These are phyloP conservation scores for Ceratobasidium sp. DNA, from an alignment of 1,284 basidiomycete genomes.

Conservation along the genomic window DNA sequence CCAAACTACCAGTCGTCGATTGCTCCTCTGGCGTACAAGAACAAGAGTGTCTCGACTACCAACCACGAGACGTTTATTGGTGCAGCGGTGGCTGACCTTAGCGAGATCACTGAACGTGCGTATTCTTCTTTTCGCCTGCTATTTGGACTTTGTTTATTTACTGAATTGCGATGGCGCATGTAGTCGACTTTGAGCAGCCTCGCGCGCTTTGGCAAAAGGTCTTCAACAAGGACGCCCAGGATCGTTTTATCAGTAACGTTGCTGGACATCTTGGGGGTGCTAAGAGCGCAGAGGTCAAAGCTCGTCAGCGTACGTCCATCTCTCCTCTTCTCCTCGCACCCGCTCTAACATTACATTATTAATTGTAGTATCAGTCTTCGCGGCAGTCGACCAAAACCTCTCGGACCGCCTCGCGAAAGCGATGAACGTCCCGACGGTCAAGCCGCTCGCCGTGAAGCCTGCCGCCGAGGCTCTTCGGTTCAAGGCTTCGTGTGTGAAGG, in stretches of 20 bases:
- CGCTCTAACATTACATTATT: background rate
- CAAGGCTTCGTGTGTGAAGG: conserved; percentile 43
- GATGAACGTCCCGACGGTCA: conserved; percentile 67
- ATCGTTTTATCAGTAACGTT: conserved; percentile 81
- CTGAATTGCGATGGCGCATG: background rate
- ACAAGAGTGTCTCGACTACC: conserved; percentile 56
- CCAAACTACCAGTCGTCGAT: conserved; percentile 89
- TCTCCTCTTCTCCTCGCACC: background rate
- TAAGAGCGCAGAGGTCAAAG: conserved; percentile 72
- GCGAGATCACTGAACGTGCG: conserved; percentile 81
- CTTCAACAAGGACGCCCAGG: conserved; percentile 72
- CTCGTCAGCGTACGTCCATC: conserved; percentile 69
- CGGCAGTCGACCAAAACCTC: conserved; percentile 76
- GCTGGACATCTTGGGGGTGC: conserved; percentile 75
- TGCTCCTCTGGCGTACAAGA: conserved; percentile 66
- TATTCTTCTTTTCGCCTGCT: conserved; percentile 43
- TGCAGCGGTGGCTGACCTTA: conserved; percentile 76
- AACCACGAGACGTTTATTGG: conserved; percentile 82
- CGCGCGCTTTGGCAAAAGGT: conserved; percentile 82
- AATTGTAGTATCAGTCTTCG: conserved; percentile 77
- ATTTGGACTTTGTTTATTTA: background rate
- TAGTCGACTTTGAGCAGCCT: conserved; percentile 92
- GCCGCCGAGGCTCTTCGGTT: conserved; percentile 68
- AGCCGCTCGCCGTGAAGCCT: conserved; percentile 71
- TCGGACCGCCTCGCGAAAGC: conserved; percentile 79